A percentile compares a stretch with the other conserved stretches of the same genome.
Conservation (phyloP, 306 rosid species). For the Psophocarpus tetragonolobus region DNA sequence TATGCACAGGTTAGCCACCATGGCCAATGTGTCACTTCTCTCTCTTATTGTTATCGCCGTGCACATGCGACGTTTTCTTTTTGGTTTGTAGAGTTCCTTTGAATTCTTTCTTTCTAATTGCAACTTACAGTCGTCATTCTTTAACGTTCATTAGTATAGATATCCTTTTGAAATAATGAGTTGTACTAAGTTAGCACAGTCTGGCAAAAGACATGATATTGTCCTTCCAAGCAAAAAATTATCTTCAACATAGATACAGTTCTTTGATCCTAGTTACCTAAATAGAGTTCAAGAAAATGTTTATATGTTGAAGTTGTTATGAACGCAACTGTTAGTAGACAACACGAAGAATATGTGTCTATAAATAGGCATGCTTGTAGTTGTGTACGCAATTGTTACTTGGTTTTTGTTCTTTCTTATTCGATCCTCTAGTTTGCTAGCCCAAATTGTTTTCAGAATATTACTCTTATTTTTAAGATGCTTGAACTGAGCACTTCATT, state of each 20-base stretch:
- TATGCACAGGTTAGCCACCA: constrained; percentile 68
- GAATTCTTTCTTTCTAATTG: not conserved
- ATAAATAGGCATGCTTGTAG: too few species aligned
- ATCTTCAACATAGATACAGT: too few species aligned
- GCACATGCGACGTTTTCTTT: not conserved
- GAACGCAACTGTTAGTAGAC: not conserved
- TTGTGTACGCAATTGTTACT: too few species aligned
- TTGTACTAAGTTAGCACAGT: not conserved
- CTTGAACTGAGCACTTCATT: not conserved
- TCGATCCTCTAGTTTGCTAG: too few species aligned
- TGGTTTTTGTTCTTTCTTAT: too few species aligned
- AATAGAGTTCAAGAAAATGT: not conserved
- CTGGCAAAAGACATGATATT: not conserved
- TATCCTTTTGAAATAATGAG: not conserved
- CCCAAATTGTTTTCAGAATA: too few species aligned
- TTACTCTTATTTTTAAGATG: not conserved
- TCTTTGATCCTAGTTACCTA: not conserved
- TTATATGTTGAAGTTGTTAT: not conserved
- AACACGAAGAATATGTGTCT: not conserved
- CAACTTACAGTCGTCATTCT: not conserved
- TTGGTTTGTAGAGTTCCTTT: not conserved
- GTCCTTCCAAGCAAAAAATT: not conserved
- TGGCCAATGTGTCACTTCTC: constrained; percentile 31
- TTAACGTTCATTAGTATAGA: not conserved
- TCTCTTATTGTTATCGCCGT: not conserved